Evolutionary conservation across 1,139 yeast genomes (phyloP), one percentile per base, ranked within the genome.

Genomic region (Pichia sp.): DNA sequence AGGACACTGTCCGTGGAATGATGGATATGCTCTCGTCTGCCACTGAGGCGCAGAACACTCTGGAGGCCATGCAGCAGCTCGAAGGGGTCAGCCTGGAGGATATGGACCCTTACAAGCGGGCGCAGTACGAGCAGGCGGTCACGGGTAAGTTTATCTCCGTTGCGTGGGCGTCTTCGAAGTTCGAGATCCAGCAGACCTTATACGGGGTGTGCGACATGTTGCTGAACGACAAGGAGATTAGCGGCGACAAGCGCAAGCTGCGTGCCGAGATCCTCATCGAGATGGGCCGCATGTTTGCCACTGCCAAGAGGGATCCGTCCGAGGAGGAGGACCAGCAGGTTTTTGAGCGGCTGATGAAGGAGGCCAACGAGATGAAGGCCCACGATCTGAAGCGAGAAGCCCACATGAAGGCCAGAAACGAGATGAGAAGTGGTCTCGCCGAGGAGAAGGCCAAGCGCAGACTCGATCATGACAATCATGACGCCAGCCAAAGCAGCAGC

Each of bases 1-100:
- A 96, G 46, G 85, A 87, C 2, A 84, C 89, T 33, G 81, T 89
- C 30, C 86, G 87, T 74, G 97, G 91, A 62, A 87, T 97, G 4
- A 84, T 90, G 75, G 84, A 84, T 64, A 87, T 97, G 24, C 83
- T 93, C 9, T 81, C 93, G 2, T 77, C 87, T 20, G 98, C 98
- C 0, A 71, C 89, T 51, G 98, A 93, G 69, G 98, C 97, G 0
- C 96, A 91, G 70, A 78, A 79, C 62, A 87, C 96, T 5, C 83
- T 91, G 84, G 88, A 88, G 68, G 96, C 92, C 62, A 77, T 86
- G 70, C 79, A 89, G 55, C 82, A 80, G 65, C 75, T 85, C 75
- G 88, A 84, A 67, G 50, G 55, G 14, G 77, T 75, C 30, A 76
- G 75, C 57, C 81, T 80, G 60, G 81, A 80, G 42, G 75, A 73